phyloP scores from a whole-genome alignment of 768 basidiomycete species.

The Leccinellum albellum region DNA sequence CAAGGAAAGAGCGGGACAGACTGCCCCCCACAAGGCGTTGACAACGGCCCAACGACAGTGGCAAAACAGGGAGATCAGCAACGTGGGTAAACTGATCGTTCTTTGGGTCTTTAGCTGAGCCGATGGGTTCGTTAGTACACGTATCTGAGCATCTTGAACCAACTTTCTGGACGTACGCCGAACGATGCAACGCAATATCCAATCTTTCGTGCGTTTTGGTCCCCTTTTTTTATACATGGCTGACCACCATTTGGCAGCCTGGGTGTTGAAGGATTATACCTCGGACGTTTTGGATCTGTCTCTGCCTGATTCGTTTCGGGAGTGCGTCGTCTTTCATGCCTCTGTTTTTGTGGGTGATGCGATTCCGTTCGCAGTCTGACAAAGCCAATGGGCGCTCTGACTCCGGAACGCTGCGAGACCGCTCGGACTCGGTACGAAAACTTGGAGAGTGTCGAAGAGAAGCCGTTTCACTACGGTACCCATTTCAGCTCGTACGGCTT shows the following conservation, averaged over 20 bases:
- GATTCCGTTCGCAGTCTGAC: slow-evolving; percentile 50
- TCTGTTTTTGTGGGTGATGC: neutral
- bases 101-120: neutral
- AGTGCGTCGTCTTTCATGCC: slow-evolving; percentile 44
- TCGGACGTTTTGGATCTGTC: slow-evolving; percentile 66
- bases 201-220: slow-evolving; percentile 63
- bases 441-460: slow-evolving; percentile 75
- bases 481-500: slow-evolving; percentile 73
- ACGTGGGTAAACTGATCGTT: slow-evolving; percentile 46
- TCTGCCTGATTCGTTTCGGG: slow-evolving; percentile 60
- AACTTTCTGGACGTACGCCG: slow-evolving; percentile 88
- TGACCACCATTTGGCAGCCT: slow-evolving; percentile 48
- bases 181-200: slow-evolving; percentile 96
- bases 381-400: slow-evolving; percentile 89
- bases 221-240: neutral
- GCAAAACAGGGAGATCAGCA: slow-evolving; percentile 90
- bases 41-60: slow-evolving; percentile 74
- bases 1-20: slow-evolving; percentile 8
- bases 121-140: slow-evolving; percentile 55
- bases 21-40: slow-evolving; percentile 42
- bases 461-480: slow-evolving; percentile 90
- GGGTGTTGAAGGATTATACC: slow-evolving; percentile 84
- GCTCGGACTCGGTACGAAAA: slow-evolving; percentile 73
- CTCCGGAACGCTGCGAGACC: slow-evolving; percentile 65
- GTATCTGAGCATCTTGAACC: slow-evolving; percentile 85